Percentiles rank a stretch among this genome's conserved stretches.
Conservation (phyloP, 2,329 filamentous ascomycete genomes). For the Stromatinia cepivora region DNA sequence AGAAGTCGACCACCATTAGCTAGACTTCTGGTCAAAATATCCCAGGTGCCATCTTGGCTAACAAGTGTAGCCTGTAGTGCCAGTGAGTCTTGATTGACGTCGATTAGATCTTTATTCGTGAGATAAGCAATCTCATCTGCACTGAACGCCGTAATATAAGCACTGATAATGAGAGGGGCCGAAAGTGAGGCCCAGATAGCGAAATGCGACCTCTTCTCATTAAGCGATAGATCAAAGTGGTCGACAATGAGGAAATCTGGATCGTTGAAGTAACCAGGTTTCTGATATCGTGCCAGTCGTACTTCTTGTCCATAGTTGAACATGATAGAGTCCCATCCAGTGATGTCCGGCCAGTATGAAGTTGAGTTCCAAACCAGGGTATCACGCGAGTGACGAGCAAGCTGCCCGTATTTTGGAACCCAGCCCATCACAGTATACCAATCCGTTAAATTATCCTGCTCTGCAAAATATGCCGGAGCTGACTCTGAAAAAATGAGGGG, state of each 20-base stretch:
- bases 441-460: conserved; percentile 44
- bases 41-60: conserved; percentile 46
- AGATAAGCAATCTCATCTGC: conserved; percentile 43
- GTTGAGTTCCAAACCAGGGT: conserved; percentile 36
- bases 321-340: conserved; percentile 49
- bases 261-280: conserved; percentile 44
- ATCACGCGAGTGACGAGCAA: conserved; percentile 42
- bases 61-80: conserved; percentile 46
- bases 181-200: conserved; percentile 38
- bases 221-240: conserved; percentile 34
- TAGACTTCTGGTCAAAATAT: conserved; percentile 50
- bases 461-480: conserved; percentile 53
- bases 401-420: conserved; percentile 42
- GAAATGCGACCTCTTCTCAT: conserved; percentile 37
- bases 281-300: conserved; percentile 38
- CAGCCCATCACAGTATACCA: conserved; percentile 50
- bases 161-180: conserved; percentile 38
- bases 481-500: conserved; percentile 43
- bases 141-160: conserved; percentile 42
- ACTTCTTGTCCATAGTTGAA: conserved; percentile 48
- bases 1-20: conserved; percentile 50
- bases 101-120: conserved; percentile 41
- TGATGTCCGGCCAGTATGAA: conserved; percentile 35
- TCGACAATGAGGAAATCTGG: conserved; percentile 38
- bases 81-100: conserved; percentile 36